A percentile compares a stretch with the other conserved stretches of the same genome.
phyloP scores from a whole-genome alignment of 106 monocot species.

The Dendrobium catenatum region DNA sequence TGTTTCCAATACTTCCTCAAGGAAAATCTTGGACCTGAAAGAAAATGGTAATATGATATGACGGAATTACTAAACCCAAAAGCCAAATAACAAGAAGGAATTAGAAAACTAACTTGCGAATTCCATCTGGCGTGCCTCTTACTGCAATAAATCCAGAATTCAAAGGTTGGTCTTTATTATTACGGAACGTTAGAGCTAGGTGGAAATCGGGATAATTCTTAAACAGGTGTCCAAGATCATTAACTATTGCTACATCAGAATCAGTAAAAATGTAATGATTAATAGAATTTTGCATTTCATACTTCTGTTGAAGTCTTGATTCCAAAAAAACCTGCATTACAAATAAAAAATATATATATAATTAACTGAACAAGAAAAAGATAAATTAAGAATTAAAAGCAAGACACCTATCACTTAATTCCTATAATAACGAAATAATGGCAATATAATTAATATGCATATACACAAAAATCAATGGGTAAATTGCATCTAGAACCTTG shows the following conservation, averaged over 20 bases:
- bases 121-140: conserved; percentile 72
- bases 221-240: conserved; percentile 79
- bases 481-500: neutral
- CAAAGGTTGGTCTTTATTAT: conserved; percentile 89
- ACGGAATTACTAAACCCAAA: neutral
- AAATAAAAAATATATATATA: neutral
- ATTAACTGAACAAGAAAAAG: neutral
- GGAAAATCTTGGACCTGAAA: conserved; percentile 60
- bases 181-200: conserved; percentile 86
- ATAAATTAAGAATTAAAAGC: neutral
- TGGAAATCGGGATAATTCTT: conserved; percentile 67
- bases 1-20: conserved; percentile 66
- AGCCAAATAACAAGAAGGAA: neutral
- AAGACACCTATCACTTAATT: neutral
- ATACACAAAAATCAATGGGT: neutral
- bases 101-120: conserved; percentile 52
- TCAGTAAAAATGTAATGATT: conserved; percentile 83
- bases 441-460: neutral
- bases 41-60: conserved; percentile 3
- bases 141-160: conserved; percentile 98
- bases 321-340: conserved; percentile 62
- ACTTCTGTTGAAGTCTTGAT: conserved; percentile 28
- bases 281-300: conserved; percentile 15
- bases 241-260: conserved; percentile 88
- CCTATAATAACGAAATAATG: neutral